A percentile compares a stretch with the other conserved stretches of the same genome.
These are phyloP conservation scores for Neopestalotiopsis sp. DNA, from an alignment of 2,329 filamentous ascomycete species.

Conservation along the genomic window DNA sequence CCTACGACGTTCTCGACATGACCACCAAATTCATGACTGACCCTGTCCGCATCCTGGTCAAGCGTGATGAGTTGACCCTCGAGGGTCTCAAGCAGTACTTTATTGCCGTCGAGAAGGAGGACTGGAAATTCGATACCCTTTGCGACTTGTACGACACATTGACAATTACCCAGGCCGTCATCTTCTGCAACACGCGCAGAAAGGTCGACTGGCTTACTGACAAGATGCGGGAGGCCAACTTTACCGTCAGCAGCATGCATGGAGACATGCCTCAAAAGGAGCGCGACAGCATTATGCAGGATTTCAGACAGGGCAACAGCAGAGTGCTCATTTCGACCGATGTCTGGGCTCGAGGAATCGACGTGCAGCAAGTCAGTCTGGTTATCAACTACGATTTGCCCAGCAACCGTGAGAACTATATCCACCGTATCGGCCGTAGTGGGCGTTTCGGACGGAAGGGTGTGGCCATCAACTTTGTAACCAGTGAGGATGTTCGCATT, in stretches of 20 bases:
- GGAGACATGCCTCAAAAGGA: constrained; percentile 99
- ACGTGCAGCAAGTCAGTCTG: constrained; percentile 96
- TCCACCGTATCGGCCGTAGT: constrained; percentile 95
- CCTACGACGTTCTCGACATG: constrained; percentile 98
- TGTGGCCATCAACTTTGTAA: constrained; percentile 99
- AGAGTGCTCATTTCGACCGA: constrained; percentile 97
- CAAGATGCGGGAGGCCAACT: constrained; percentile 99
- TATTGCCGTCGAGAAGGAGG: constrained; percentile 98
- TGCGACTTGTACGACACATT: constrained; percentile 99
- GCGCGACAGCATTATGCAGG: constrained; percentile 98
- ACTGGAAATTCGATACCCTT: constrained; percentile 99
- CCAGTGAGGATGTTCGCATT: constrained; percentile 96
- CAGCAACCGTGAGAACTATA: constrained; percentile 99
- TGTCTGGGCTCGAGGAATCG: constrained; percentile 97
- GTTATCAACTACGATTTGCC: constrained; percentile 99
- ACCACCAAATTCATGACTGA: constrained; percentile 99
- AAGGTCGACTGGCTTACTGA: constrained; percentile 99
- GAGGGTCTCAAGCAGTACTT: constrained; percentile 99
- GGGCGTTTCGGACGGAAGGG: constrained; percentile 97
- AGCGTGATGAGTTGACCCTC: constrained; percentile 97
- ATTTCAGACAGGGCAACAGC: constrained; percentile 96
- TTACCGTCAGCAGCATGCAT: constrained; percentile 98
- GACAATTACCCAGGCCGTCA: constrained; percentile 98
- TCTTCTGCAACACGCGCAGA: constrained; percentile 98
- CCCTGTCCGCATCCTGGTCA: constrained; percentile 93